phyloP scores from a whole-genome alignment of 176 grass and related monocot genomes.

The Poa annua region DNA sequence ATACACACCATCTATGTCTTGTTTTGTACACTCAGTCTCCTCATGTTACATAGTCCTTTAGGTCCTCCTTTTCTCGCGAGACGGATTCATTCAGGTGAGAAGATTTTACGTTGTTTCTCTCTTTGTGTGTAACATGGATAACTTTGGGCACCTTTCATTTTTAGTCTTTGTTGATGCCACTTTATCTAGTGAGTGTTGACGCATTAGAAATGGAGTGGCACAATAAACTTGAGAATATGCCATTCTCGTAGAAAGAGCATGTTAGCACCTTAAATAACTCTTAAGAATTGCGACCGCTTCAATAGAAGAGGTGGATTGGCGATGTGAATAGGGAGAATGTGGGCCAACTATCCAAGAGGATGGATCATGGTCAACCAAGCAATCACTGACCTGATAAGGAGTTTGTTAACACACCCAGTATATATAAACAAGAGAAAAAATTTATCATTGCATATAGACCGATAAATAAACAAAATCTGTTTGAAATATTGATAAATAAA shows the following conservation, averaged over 20 bases:
- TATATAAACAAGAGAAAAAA: neutral
- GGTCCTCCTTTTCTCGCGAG: neutral
- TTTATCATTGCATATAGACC: neutral
- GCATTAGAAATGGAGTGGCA: neutral
- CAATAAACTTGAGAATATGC: neutral
- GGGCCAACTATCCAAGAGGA: neutral
- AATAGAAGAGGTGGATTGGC: neutral
- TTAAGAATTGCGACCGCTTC: neutral
- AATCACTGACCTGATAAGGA: neutral
- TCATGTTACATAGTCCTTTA: neutral
- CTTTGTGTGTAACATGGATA: neutral
- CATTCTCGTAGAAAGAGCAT: neutral
- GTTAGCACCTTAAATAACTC: neutral
- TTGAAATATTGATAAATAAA: neutral
- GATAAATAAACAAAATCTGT: neutral
- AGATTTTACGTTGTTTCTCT: conserved; percentile 13
- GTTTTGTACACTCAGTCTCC: neutral
- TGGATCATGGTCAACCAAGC: neutral
- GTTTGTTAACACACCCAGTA: neutral
- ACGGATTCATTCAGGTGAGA: neutral
- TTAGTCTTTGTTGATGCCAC: neutral
- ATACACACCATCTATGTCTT: conserved; percentile 7
- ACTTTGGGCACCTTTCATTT: neutral
- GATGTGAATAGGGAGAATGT: neutral
- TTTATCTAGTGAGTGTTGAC: neutral